These are phyloP conservation scores for Dovyalis caffra DNA, from an alignment of 345 rosid species.

Conservation along the genomic window DNA sequence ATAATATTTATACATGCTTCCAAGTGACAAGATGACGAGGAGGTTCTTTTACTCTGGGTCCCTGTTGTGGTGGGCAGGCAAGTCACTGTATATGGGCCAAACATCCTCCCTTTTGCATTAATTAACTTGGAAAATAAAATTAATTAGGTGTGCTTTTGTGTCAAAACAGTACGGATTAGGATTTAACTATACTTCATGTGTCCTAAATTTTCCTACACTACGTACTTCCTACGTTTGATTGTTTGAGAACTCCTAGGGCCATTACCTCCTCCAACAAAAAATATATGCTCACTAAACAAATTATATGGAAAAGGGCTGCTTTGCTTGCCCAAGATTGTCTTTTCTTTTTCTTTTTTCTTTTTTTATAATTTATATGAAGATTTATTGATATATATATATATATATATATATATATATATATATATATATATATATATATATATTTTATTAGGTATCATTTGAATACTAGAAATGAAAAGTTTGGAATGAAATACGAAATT, in stretches of 20 bases:
- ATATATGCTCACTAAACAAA: no score
- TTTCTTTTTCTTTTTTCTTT: no score
- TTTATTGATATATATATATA: no score
- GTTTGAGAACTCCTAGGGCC: neutral
- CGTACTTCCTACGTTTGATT: neutral
- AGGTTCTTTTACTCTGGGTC: neutral
- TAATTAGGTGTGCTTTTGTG: neutral
- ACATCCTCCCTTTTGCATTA: neutral
- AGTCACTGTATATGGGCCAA: neutral
- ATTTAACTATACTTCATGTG: neutral
- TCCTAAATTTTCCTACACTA: neutral
- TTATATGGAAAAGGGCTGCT: no score
- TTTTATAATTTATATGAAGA: no score
- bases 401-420: no score
- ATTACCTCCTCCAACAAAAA: neutral
- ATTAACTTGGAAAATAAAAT: constrained; percentile 8
- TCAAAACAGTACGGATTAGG: neutral
- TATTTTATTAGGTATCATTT: no score
- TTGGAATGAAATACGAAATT: no score
- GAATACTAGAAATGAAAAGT: no score
- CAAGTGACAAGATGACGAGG: neutral
- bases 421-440: no score
- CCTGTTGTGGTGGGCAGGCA: neutral
- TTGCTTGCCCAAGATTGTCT: no score
- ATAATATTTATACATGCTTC: no score